Evolutionary conservation across 164 flowering plant species (phyloP).

Genomic region (Houttuynia cordata): DNA sequence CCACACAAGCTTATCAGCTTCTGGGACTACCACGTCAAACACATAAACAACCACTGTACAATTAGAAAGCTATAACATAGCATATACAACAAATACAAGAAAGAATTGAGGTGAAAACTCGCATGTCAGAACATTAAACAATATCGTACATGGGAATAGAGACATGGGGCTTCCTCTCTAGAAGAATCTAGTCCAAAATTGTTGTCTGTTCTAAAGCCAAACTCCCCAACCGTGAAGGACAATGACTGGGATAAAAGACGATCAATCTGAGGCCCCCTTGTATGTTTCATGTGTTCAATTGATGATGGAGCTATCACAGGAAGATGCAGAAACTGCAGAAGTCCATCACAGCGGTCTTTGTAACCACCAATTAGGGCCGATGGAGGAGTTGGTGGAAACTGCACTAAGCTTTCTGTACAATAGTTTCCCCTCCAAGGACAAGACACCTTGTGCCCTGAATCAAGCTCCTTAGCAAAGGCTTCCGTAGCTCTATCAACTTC

Average conservation of each 20-base stretch:
- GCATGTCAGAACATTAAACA: background rate
- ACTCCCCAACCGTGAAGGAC: constrained; percentile 28
- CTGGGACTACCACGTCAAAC: constrained; percentile 50
- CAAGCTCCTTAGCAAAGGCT: constrained; percentile 71
- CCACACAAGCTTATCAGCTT: constrained; percentile 94
- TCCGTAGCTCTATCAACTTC: constrained; percentile 62
- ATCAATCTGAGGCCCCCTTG: constrained; percentile 62
- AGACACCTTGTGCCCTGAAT: constrained; percentile 46
- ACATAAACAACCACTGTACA: constrained; percentile 3
- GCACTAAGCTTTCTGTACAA: constrained; percentile 96
- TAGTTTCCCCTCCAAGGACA: constrained; percentile 96
- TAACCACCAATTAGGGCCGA: constrained; percentile 90
- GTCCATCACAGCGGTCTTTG: constrained; percentile 96
- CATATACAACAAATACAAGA: background rate
- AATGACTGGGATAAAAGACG: constrained; percentile 54
- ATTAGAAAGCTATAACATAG: constrained; percentile 6
- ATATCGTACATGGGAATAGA: constrained; percentile 57
- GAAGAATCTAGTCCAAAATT: constrained; percentile 34
- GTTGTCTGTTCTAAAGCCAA: constrained; percentile 45
- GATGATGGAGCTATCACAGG: constrained; percentile 73
- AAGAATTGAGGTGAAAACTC: background rate
- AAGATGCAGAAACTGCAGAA: constrained; percentile 73
- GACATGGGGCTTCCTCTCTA: constrained; percentile 33
- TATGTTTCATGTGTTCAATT: constrained; percentile 59
- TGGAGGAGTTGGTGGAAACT: constrained; percentile 95